Base-by-base conservation (phyloP, 176 grass and related monocot species). In the Pontederia crassipes region DNA sequence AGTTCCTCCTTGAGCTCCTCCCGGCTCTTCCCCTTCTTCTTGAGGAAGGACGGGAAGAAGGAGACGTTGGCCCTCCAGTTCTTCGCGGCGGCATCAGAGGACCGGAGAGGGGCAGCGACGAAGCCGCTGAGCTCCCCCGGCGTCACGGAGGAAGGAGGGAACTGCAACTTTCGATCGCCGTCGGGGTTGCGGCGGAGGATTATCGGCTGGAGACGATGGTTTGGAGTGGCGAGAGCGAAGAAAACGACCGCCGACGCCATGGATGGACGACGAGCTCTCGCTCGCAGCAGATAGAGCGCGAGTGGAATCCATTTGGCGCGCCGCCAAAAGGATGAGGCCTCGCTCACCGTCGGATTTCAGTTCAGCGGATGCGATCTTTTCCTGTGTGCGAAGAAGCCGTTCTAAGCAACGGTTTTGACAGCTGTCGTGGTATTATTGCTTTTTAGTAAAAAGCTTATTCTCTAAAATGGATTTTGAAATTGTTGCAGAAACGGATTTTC, bases 1-100 rank as follows among this genome's bases (percentile, higher is more conserved):
- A 96, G 74, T 59, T 96, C 92, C 76, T 71, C 83, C 77, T 96
- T 96, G 48, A 96, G 66, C 69, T 65, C 66, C 54, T 61, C 76
- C 32, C 69, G 73, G 49, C 72, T 87, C 75, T 77, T 79, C 27
- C 54, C 65, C 48, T 78, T 78, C 66, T 85, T 77, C 71, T 70
- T 70, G 78, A 96, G 28, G 74, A 88, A 90, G 64, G 73, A 78
- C 56, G 72, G 67, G 46, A 90, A 88, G 81, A 83, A 96, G 57
- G 92, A 96, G 17, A 87, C 86, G 12, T 69, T 20, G 9, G 65
- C 47, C 65, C 83, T 82, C 86, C 83, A 90, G 3, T 46, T 17
- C 62, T 13, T 11, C 46, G 17, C 24, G 11, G 18, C 62, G 46
- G 47, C 20, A 45, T 10, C 10, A 32, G 58, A 47, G 29, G 47